A percentile compares a stretch with the other conserved stretches of the same genome.
Evolutionary conservation across 139 green algal species (phyloP).

Genomic region (Chlorella sp.): DNA sequence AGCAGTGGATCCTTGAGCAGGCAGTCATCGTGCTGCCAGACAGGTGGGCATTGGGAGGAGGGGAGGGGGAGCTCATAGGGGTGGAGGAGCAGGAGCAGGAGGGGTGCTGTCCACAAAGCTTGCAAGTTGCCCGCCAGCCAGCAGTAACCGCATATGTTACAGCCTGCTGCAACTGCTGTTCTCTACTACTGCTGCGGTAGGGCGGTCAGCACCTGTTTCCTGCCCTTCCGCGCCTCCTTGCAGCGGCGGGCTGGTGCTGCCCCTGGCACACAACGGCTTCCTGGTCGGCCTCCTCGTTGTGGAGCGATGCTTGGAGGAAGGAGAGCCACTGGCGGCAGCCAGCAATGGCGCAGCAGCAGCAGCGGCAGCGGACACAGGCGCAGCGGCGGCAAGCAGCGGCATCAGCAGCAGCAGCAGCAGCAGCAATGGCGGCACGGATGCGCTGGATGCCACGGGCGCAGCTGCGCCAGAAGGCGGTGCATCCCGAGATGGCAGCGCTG

Average conservation of each 20-base stretch:
- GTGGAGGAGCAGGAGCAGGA: too few species aligned
- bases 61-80: too few species aligned
- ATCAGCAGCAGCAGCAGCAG: neutral
- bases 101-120: too few species aligned
- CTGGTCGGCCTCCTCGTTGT: conserved; percentile 71
- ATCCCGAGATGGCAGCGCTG: too few species aligned
- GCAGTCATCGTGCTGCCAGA: conserved; percentile 66
- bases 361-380: neutral
- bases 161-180: too few species aligned
- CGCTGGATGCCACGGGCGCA: neutral
- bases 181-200: too few species aligned
- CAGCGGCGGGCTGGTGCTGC: conserved; percentile 62
- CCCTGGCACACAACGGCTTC: conserved; percentile 53
- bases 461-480: neutral
- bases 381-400: neutral
- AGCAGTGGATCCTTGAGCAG: conserved; percentile 59
- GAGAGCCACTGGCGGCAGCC: neutral
- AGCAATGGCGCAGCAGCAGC: neutral
- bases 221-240: too few species aligned
- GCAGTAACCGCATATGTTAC: too few species aligned
- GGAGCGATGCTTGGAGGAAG: conserved; percentile 38
- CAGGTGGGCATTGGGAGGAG: neutral
- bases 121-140: too few species aligned
- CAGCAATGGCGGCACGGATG: neutral
- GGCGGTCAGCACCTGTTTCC: too few species aligned